Conservation (phyloP, 2,329 filamentous ascomycete species). For the Fusarium falciforme region DNA sequence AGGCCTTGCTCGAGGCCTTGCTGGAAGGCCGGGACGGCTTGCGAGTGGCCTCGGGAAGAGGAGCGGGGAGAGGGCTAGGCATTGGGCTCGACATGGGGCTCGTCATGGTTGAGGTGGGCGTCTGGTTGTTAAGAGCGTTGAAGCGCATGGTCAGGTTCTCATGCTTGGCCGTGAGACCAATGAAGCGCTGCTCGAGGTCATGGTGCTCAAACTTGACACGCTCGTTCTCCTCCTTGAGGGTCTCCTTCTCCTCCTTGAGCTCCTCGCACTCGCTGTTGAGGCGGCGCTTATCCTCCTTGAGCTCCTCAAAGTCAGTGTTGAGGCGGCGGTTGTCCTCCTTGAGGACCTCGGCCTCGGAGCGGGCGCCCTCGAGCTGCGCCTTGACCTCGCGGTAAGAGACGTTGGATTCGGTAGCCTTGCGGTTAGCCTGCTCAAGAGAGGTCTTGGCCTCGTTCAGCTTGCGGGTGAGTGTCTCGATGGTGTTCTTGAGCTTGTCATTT, state of each 20-base stretch:
- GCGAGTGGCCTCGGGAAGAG: conserved; percentile 40
- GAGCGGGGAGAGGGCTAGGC: conserved; percentile 38
- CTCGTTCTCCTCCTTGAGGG: conserved; percentile 41
- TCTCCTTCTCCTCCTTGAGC: conserved; percentile 36
- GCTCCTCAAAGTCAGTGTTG: conserved; percentile 40
- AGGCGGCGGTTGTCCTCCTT: conserved; percentile 43
- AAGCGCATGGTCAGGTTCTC: conserved; percentile 46
- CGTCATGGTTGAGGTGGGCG: conserved; percentile 37
- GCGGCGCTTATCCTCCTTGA: conserved; percentile 42
- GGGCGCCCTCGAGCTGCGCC: conserved; percentile 41
- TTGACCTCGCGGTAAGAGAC: conserved; percentile 41
- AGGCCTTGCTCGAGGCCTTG: conserved; percentile 47
- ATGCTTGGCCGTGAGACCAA: conserved; percentile 44
- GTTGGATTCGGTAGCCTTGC: conserved; percentile 32
- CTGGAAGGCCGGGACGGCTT: conserved; percentile 43
- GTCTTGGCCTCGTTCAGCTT: conserved; percentile 45
- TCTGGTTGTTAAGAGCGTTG: conserved; percentile 41
- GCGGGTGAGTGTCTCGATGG: conserved; percentile 44
- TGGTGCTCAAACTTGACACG: conserved; percentile 46
- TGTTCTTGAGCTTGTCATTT: conserved; percentile 44
- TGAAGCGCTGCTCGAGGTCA: conserved; percentile 40
- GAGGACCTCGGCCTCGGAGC: conserved; percentile 41
- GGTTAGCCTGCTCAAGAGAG: conserved; percentile 28
- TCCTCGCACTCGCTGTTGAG: conserved; percentile 44
- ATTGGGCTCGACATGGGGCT: conserved; percentile 41